phyloP scores from a whole-genome alignment of 2,329 filamentous ascomycete genomes.

The Emergomyces orientalis region DNA sequence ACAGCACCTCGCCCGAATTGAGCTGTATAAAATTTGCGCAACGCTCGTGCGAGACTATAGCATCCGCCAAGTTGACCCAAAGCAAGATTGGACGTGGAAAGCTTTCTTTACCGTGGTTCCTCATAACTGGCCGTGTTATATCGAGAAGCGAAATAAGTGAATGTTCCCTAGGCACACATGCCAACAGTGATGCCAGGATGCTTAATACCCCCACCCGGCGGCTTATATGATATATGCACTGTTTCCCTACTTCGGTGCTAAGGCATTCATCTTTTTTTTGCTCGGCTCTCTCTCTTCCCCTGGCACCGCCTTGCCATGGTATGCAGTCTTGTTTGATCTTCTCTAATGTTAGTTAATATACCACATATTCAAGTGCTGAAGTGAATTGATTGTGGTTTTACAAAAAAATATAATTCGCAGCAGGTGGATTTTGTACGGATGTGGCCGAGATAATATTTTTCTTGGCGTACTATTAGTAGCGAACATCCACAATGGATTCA shows the following conservation, averaged over 20 bases:
- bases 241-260: background rate
- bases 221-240: background rate
- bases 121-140: slow-evolving; percentile 20
- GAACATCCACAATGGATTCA: no score
- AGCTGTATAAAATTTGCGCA: slow-evolving; percentile 26
- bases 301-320: background rate
- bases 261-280: background rate
- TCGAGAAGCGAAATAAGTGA: slow-evolving; percentile 4
- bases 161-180: background rate
- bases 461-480: no score
- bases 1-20: slow-evolving; percentile 24
- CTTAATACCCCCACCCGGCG: background rate
- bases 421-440: no score
- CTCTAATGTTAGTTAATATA: background rate
- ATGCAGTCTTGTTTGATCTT: background rate
- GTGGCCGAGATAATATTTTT: no score
- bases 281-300: background rate
- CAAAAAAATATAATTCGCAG: no score
- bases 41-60: slow-evolving; percentile 26
- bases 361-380: background rate
- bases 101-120: slow-evolving; percentile 25
- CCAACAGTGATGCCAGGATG: background rate
- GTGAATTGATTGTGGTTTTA: background rate
- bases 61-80: slow-evolving; percentile 20
- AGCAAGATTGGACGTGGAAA: slow-evolving; percentile 11